phyloP scores from a whole-genome alignment of 345 rosid species.

The Murraya koenigii region DNA sequence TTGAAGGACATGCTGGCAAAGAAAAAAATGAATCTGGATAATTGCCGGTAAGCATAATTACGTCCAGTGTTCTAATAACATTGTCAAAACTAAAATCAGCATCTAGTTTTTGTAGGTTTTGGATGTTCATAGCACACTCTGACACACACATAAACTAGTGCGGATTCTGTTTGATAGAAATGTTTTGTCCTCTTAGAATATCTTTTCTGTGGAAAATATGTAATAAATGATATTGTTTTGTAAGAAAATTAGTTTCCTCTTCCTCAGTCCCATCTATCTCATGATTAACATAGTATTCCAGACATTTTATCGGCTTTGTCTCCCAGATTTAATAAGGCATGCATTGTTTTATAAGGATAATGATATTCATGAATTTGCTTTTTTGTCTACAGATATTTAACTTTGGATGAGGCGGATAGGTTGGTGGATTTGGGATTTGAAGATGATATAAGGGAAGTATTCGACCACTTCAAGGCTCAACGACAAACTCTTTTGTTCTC shows the following conservation, averaged over 20 bases:
- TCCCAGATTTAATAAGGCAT: background rate
- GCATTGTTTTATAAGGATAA: background rate
- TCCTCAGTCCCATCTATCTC: background rate
- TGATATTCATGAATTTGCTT: conserved; percentile 11
- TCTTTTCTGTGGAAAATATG: background rate
- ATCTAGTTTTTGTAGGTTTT: background rate
- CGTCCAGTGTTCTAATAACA: background rate
- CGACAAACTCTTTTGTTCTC: conserved; percentile 90
- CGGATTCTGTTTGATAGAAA: background rate
- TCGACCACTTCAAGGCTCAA: conserved; percentile 89
- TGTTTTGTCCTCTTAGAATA: background rate
- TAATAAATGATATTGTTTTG: background rate
- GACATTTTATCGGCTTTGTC: background rate
- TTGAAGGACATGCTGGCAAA: conserved; percentile 94
- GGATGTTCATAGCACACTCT: background rate
- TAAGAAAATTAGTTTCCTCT: background rate
- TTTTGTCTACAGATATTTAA: conserved; percentile 66
- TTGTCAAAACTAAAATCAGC: background rate
- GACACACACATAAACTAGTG: background rate
- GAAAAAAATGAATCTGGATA: conserved; percentile 88
- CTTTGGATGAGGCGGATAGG: conserved; percentile 94
- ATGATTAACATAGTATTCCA: background rate
- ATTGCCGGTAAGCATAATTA: conserved; percentile 59
- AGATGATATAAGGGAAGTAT: conserved; percentile 95
- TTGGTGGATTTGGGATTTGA: conserved; percentile 95